Conservation (phyloP, 2,329 filamentous ascomycete genomes). For the Leptodontidium sp. region DNA sequence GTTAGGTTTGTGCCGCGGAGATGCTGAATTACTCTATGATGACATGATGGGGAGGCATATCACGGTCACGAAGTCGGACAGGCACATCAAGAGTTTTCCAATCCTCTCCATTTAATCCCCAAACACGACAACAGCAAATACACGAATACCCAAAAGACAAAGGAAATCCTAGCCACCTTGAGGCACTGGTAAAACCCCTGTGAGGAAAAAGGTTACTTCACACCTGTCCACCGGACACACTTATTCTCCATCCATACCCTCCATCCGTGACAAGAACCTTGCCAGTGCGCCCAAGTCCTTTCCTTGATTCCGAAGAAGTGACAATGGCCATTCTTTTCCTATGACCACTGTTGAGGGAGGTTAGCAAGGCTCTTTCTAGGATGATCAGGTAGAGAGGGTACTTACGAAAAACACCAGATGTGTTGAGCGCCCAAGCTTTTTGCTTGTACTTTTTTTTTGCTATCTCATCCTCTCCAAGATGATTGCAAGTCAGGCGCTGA, state of each 20-base stretch:
- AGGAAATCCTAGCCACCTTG: neutral
- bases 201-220: conserved; percentile 24
- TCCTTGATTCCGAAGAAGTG: neutral
- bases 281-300: neutral
- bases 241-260: neutral
- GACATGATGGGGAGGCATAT: neutral
- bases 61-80: neutral
- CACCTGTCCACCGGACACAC: conserved; percentile 21
- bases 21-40: neutral
- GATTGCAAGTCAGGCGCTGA: neutral
- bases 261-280: neutral
- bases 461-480: conserved; percentile 9
- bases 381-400: neutral
- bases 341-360: neutral
- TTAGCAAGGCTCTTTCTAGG: no score
- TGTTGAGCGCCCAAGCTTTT: conserved; percentile 6
- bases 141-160: neutral
- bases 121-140: neutral
- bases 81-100: neutral
- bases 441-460: neutral
- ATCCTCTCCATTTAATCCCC: neutral
- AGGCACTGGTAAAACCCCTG: conserved; percentile 23
- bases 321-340: neutral
- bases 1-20: conserved; percentile 22
- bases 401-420: conserved; percentile 3